Evolutionary conservation across 169 alveolate species (phyloP).

Genomic region (Eimeria mitis): DNA sequence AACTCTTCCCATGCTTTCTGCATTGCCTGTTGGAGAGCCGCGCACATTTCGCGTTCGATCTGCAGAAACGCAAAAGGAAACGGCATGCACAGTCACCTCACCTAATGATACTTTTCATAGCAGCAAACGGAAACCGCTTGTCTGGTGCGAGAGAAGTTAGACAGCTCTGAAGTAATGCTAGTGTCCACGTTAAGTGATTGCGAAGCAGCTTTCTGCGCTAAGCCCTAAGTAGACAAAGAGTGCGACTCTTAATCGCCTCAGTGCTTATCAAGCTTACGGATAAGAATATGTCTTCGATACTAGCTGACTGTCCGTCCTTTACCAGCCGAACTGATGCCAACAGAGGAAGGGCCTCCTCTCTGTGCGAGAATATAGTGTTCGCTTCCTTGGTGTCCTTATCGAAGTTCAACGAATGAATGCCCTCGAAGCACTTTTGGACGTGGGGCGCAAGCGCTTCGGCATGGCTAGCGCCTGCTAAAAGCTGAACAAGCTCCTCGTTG

Average conservation of each 20-base stretch:
- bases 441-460: conserved; percentile 95
- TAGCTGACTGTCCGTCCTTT: conserved; percentile 24
- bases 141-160: neutral
- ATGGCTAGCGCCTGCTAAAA: conserved; percentile 96
- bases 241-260: conserved; percentile 84
- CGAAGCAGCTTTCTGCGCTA: neutral
- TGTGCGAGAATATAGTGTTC: conserved; percentile 92
- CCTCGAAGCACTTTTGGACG: conserved; percentile 97
- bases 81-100: neutral
- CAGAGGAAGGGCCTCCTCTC: conserved; percentile 93
- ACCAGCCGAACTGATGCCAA: conserved; percentile 86
- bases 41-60: conserved; percentile 75
- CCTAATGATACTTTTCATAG: neutral
- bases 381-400: conserved; percentile 87
- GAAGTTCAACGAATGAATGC: conserved; percentile 90
- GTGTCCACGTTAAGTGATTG: neutral
- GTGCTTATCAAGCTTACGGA: conserved; percentile 25
- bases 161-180: neutral
- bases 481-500: conserved; percentile 97
- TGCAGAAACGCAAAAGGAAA: neutral
- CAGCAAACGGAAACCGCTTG: neutral
- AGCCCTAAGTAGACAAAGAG: neutral
- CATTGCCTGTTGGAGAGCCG: conserved; percentile 49
- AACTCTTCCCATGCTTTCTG: conserved; percentile 60
- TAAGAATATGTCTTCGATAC: conserved; percentile 50